These are phyloP conservation scores for Gyrodon lividus DNA, from an alignment of 768 basidiomycete species.

Conservation along the genomic window DNA sequence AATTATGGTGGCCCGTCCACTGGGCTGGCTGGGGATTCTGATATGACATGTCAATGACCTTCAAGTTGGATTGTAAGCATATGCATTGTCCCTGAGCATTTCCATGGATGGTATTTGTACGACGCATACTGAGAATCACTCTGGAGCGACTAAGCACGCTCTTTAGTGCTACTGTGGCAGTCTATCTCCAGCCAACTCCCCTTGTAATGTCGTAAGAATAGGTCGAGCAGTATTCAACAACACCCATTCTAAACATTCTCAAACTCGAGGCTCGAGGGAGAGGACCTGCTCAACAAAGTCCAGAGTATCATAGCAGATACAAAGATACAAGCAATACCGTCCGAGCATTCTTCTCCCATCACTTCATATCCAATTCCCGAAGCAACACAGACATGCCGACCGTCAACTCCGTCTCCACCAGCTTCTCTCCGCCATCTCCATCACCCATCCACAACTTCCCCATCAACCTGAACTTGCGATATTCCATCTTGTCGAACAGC, in stretches of 20 bases:
- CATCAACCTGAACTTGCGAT: constrained; percentile 40
- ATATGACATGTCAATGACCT: too few species aligned
- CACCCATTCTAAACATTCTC: background rate
- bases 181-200: too few species aligned
- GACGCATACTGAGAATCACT: too few species aligned
- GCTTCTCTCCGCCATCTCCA: constrained; percentile 17
- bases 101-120: too few species aligned
- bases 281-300: background rate
- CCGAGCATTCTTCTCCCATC: background rate
- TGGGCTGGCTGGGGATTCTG: too few species aligned
- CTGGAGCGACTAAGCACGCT: too few species aligned
- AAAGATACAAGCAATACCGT: background rate
- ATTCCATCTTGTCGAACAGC: constrained; percentile 48
- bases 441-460: constrained; percentile 38
- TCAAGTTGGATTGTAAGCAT: too few species aligned
- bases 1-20: too few species aligned
- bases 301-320: background rate
- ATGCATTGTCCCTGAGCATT: too few species aligned
- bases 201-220: too few species aligned
- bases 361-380: constrained; percentile 37
- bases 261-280: background rate
- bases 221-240: too few species aligned
- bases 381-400: constrained; percentile 47
- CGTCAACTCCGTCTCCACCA: constrained; percentile 24
- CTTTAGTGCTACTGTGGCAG: too few species aligned